Evolutionary conservation across 176 grass and related monocot genomes (phyloP), one percentile per base, ranked within the genome.

Genomic region (Musa acuminata): DNA sequence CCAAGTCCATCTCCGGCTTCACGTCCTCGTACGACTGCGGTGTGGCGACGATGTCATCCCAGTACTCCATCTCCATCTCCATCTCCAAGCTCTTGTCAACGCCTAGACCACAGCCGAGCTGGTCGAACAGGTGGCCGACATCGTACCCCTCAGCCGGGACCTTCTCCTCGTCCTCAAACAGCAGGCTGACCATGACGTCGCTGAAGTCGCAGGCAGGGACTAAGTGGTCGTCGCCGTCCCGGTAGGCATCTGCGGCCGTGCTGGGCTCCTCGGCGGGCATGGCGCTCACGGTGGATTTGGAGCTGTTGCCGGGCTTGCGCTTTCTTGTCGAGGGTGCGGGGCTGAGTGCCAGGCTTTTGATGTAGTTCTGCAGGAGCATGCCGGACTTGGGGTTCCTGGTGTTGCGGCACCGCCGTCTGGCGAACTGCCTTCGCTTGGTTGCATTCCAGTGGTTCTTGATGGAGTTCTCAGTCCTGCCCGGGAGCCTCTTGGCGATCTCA

Each of bases 391-490:
- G 67, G 60, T 78, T 85, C 83, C 82, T 87, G 68, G 80, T 85
- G 80, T 71, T 85, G 21, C 22, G 49, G 19, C 87, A 86, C 69
- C 72, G 80, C 29, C 86, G 59, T 48, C 86, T 53, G 24, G 86
- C 82, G 52, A 99, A 89, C 20, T 91, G 90, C 74, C 88, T 80
- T 12, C 95, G 77, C 65, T 94, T 99, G 2, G 95, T 99, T 54
- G 95, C 91, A 53, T 99, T 99, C 95, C 95, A 94, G 2, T 94
- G 95, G 20, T 99, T 99, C 64, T 99, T 99, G 53, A 99, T 88
- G 11, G 95, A 93, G 76, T 99, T 99, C 25, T 99, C 90, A 13
- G 95, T 99, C 65, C 95, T 85, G 19, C 95, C 95, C 1, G 90
- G 90, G 25, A 99, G 84, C 51, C 79, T 75, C 71, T 99, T 99